A percentile compares a stretch with the other conserved stretches of the same genome.
phyloP scores from a whole-genome alignment of 1,284 basidiomycete species.

The Malassezia equina region DNA sequence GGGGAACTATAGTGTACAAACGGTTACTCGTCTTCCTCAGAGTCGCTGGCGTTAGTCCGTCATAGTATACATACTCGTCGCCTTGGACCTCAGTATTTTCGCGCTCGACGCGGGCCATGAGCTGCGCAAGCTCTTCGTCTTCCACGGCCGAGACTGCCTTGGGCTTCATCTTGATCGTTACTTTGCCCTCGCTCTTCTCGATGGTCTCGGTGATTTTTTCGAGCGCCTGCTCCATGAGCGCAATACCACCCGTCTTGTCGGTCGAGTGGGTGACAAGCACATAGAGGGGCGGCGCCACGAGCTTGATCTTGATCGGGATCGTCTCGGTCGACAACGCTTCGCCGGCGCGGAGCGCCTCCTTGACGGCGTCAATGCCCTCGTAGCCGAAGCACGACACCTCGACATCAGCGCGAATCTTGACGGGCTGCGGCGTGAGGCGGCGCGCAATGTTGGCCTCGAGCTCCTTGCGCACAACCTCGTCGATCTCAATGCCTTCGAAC shows the following conservation, averaged over 20 bases:
- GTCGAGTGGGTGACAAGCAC: conserved; percentile 92
- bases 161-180: conserved; percentile 89
- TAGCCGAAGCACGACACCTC: conserved; percentile 95
- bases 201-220: conserved; percentile 78
- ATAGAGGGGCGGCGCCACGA: conserved; percentile 92
- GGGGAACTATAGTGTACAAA: neutral
- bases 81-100: conserved; percentile 48
- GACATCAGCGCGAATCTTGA: conserved; percentile 95
- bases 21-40: conserved; percentile 16
- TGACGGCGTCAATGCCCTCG: conserved; percentile 95
- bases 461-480: conserved; percentile 58
- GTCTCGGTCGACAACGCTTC: conserved; percentile 75
- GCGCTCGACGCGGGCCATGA: conserved; percentile 47
- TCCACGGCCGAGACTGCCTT: conserved; percentile 47
- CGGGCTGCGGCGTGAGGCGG: conserved; percentile 90
- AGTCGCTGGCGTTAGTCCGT: conserved; percentile 13
- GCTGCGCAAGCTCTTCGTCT: conserved; percentile 47
- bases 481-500: conserved; percentile 61
- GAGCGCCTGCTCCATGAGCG: conserved; percentile 83
- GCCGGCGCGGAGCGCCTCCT: conserved; percentile 76
- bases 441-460: conserved; percentile 81
- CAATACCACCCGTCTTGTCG: conserved; percentile 89
- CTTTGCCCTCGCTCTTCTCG: conserved; percentile 62
- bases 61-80: conserved; percentile 26
- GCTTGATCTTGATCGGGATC: conserved; percentile 92